Percentiles rank a stretch among this genome's conserved stretches.
phyloP scores from a whole-genome alignment of 768 basidiomycete genomes.

The Tulasnella sp. region DNA sequence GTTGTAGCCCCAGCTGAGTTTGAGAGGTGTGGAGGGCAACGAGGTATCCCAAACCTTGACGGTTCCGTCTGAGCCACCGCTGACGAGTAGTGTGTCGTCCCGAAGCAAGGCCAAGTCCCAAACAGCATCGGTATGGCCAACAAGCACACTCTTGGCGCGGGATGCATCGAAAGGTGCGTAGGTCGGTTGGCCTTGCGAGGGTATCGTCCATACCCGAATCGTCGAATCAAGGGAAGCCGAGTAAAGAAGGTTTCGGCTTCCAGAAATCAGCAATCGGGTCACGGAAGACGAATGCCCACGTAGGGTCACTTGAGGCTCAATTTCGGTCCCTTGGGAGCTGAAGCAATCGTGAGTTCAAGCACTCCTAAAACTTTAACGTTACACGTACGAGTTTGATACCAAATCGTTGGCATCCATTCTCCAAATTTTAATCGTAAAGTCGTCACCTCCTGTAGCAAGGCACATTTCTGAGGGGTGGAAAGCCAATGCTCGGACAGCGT shows the following conservation, averaged over 20 bases:
- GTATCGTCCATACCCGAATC: constrained; percentile 86
- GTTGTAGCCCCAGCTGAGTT: constrained; percentile 74
- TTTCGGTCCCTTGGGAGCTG: constrained; percentile 70
- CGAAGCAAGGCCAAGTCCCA: constrained; percentile 91
- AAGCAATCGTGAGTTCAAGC: constrained; percentile 1
- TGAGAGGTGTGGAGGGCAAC: constrained; percentile 57
- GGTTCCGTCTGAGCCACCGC: constrained; percentile 84
- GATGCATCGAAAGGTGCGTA: constrained; percentile 89
- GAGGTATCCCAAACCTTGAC: constrained; percentile 94
- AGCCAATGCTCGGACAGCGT: constrained; percentile 83
- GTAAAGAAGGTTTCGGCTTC: constrained; percentile 72
- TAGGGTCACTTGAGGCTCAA: constrained; percentile 88
- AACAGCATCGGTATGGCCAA: constrained; percentile 92
- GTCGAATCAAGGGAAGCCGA: constrained; percentile 92
- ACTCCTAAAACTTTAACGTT: neutral
- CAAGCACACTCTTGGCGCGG: constrained; percentile 67
- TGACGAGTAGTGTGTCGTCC: constrained; percentile 79
- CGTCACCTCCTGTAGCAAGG: constrained; percentile 91
- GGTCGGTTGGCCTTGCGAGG: constrained; percentile 70
- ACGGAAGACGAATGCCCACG: constrained; percentile 91
- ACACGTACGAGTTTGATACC: constrained; percentile 61
- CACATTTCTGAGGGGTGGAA: constrained; percentile 85
- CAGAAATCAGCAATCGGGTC: constrained; percentile 77
- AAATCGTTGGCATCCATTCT: constrained; percentile 73
- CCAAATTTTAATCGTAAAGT: constrained; percentile 96